Evolutionary conservation across 768 basidiomycete genomes (phyloP).

Genomic region (Fistulinella prunicolor): DNA sequence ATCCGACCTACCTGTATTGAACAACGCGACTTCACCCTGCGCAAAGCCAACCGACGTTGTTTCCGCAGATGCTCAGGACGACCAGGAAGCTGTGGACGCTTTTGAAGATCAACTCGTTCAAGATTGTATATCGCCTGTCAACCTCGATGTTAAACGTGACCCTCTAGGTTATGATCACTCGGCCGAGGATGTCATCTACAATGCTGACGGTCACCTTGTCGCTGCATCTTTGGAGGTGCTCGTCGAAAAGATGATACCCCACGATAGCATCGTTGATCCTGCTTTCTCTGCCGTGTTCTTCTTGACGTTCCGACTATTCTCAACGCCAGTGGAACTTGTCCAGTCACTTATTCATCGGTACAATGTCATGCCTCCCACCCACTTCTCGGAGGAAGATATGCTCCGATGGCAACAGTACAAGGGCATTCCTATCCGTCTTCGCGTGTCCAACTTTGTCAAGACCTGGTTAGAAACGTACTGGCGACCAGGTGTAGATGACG

Average conservation of each 20-base stretch:
- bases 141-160: conserved; percentile 38
- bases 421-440: conserved; percentile 83
- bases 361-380: conserved; percentile 66
- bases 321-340: conserved; percentile 72
- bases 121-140: conserved; percentile 50
- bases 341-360: conserved; percentile 79
- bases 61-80: conserved; percentile 48
- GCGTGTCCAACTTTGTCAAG: conserved; percentile 92
- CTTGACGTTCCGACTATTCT: conserved; percentile 92
- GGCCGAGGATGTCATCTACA: conserved; percentile 83
- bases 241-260: conserved; percentile 97
- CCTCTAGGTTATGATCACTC: conserved; percentile 71
- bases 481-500: conserved; percentile 71
- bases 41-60: conserved; percentile 41
- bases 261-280: conserved; percentile 86
- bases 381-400: conserved; percentile 55
- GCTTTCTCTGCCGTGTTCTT: conserved; percentile 90
- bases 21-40: conserved; percentile 28
- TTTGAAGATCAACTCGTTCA: conserved; percentile 56
- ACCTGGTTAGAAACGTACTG: conserved; percentile 92
- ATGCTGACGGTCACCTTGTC: conserved; percentile 83
- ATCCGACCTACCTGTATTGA: conserved; percentile 26
- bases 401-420: conserved; percentile 84
- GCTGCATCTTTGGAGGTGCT: conserved; percentile 87
- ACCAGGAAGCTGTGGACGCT: conserved; percentile 29